These are phyloP conservation scores for Nemania abortiva DNA, from an alignment of 2,329 filamentous ascomycete genomes.

Conservation along the genomic window DNA sequence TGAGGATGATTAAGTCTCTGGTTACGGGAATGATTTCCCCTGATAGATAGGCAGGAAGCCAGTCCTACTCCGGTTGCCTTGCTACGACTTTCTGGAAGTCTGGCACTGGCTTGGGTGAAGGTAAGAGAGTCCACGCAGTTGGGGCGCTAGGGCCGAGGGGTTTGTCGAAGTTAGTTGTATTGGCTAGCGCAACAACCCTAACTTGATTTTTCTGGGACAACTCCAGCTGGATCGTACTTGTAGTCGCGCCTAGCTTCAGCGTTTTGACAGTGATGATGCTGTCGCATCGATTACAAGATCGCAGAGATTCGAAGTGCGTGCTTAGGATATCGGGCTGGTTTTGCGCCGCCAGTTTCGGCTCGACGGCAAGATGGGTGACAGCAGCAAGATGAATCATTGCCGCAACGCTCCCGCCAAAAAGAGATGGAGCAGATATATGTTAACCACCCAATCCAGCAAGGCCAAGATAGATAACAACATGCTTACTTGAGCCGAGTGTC, in stretches of 20 bases:
- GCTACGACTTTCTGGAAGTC: constrained; percentile 42
- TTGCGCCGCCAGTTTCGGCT: constrained; percentile 22
- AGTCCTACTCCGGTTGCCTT: constrained; percentile 41
- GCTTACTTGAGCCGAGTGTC: constrained; percentile 41
- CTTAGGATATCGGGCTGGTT: constrained; percentile 47
- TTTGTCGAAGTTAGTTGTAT: constrained; percentile 45
- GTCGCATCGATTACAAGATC: constrained; percentile 38
- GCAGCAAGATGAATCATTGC: constrained; percentile 45
- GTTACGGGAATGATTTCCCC: constrained; percentile 46
- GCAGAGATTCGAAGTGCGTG: constrained; percentile 48
- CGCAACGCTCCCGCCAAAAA: constrained; percentile 43
- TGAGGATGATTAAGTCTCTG: constrained; percentile 33
- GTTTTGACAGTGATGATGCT: constrained; percentile 41
- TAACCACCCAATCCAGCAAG: not conserved
- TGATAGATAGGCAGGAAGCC: constrained; percentile 39
- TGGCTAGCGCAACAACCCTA: constrained; percentile 43
- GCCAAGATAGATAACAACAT: not conserved
- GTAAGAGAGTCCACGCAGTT: constrained; percentile 36
- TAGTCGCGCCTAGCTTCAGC: constrained; percentile 41
- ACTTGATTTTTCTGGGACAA: constrained; percentile 40
- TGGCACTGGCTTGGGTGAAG: constrained; percentile 42
- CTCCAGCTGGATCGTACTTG: constrained; percentile 44
- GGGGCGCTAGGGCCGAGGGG: constrained; percentile 40
- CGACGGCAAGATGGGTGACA: constrained; percentile 40
- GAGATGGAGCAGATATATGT: not conserved